Percentiles rank a stretch among this genome's conserved stretches.
Conservation (phyloP, 495 filamentous ascomycete genomes). For the Lindgomyces ingoldianus region DNA sequence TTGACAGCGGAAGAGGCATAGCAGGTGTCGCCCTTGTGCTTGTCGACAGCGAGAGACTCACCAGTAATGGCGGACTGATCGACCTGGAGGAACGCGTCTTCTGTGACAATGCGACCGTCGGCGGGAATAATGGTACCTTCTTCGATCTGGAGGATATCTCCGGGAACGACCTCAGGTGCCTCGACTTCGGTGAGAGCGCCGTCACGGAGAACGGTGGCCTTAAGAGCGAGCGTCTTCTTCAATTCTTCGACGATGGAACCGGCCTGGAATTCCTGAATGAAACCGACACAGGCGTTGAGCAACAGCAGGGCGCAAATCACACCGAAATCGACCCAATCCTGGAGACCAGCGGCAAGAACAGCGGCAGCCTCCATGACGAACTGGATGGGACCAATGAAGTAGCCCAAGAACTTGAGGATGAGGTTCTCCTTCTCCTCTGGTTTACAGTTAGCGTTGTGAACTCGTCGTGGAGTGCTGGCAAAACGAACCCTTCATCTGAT, state of each 20-base stretch:
- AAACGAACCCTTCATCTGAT: slow-evolving; percentile 66
- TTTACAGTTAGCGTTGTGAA: slow-evolving; percentile 3
- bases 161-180: slow-evolving; percentile 78
- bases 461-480: neutral
- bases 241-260: slow-evolving; percentile 89
- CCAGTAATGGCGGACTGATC: slow-evolving; percentile 92
- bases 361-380: slow-evolving; percentile 89
- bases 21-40: slow-evolving; percentile 73
- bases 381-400: slow-evolving; percentile 88
- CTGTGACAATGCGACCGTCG: slow-evolving; percentile 80
- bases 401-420: slow-evolving; percentile 78
- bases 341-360: slow-evolving; percentile 73
- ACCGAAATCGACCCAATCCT: slow-evolving; percentile 82
- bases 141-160: slow-evolving; percentile 85
- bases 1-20: slow-evolving; percentile 87
- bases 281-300: slow-evolving; percentile 84
- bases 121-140: slow-evolving; percentile 91
- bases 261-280: slow-evolving; percentile 85
- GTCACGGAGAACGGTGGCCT: slow-evolving; percentile 80
- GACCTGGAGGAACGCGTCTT: slow-evolving; percentile 79
- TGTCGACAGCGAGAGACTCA: slow-evolving; percentile 89
- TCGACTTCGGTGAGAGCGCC: slow-evolving; percentile 70
- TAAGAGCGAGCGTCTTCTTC: slow-evolving; percentile 86
- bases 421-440: slow-evolving; percentile 78
- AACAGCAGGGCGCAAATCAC: slow-evolving; percentile 72